Percentiles rank a stretch among this genome's conserved stretches.
Evolutionary conservation across 805 yeast genomes (phyloP).

Genomic region (Wickerhamiella hasegawae): DNA sequence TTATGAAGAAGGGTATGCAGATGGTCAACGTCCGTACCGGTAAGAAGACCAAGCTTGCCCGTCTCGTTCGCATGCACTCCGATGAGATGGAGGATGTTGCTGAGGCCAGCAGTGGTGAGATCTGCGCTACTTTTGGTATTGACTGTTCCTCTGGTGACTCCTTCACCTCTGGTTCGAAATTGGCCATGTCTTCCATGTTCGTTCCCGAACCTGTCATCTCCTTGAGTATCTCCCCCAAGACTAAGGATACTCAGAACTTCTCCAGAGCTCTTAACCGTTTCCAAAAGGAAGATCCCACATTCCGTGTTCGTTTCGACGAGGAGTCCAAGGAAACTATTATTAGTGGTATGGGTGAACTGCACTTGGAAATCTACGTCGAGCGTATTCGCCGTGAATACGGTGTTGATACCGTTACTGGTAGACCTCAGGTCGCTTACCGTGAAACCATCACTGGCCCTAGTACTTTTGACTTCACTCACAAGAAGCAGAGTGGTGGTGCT

Average conservation of each 20-base stretch:
- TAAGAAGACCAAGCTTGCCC: slow-evolving; percentile 79
- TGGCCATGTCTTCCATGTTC: slow-evolving; percentile 94
- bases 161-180: slow-evolving; percentile 70
- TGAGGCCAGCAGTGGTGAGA: slow-evolving; percentile 94
- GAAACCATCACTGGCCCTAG: slow-evolving; percentile 68
- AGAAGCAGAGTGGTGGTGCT: slow-evolving; percentile 98
- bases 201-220: slow-evolving; percentile 99
- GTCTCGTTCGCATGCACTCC: slow-evolving; percentile 96
- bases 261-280: slow-evolving; percentile 94
- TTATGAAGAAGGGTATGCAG: slow-evolving; percentile 74
- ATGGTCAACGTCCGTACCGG: slow-evolving; percentile 84
- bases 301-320: slow-evolving; percentile 75
- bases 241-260: slow-evolving; percentile 75
- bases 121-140: slow-evolving; percentile 97
- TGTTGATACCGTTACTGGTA: slow-evolving; percentile 88
- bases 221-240: slow-evolving; percentile 71
- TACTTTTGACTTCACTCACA: slow-evolving; percentile 84
- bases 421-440: slow-evolving; percentile 96
- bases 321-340: slow-evolving; percentile 91
- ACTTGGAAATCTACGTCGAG: slow-evolving; percentile 93
- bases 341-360: slow-evolving; percentile 97
- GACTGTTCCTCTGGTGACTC: slow-evolving; percentile 99
- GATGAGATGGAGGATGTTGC: slow-evolving; percentile 97
- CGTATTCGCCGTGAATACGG: slow-evolving; percentile 96
- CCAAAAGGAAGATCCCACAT: slow-evolving; percentile 98